Conservation (phyloP, 2,329 filamentous ascomycete species). For the Hypoxylon sp. region DNA sequence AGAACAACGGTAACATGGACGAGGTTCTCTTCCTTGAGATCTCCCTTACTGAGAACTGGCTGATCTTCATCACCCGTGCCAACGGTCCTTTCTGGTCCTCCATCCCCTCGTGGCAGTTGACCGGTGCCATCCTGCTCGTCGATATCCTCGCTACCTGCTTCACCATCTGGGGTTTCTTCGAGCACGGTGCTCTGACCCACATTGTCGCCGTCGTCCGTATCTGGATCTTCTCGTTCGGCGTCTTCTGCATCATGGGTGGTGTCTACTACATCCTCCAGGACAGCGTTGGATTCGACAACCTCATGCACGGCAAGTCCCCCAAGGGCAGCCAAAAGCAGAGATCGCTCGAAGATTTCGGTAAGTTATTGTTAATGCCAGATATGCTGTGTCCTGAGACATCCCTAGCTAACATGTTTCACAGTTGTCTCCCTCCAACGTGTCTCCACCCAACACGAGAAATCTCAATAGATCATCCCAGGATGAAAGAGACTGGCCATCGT, state of each 20-base stretch:
- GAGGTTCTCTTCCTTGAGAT: constrained; percentile 91
- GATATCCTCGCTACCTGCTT: constrained; percentile 89
- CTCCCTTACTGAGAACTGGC: constrained; percentile 93
- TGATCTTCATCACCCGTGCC: constrained; percentile 96
- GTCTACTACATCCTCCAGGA: constrained; percentile 86
- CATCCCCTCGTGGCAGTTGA: constrained; percentile 87
- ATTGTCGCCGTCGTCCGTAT: constrained; percentile 89
- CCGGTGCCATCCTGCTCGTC: constrained; percentile 82
- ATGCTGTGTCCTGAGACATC: constrained; percentile 11
- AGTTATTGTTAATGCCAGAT: constrained; percentile 57
- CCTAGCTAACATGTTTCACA: constrained; percentile 67
- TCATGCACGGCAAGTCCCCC: constrained; percentile 91
- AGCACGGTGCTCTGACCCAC: constrained; percentile 73
- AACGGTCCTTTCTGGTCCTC: constrained; percentile 94
- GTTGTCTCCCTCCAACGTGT: constrained; percentile 92
- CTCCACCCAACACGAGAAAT: constrained; percentile 93
- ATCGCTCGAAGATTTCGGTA: constrained; percentile 90
- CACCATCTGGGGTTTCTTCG: constrained; percentile 88
- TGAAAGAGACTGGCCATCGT: constrained; percentile 42
- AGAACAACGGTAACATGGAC: constrained; percentile 88
- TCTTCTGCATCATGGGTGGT: constrained; percentile 85
- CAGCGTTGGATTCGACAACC: constrained; percentile 86
- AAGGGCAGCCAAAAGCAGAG: constrained; percentile 88
- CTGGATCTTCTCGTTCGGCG: constrained; percentile 91
- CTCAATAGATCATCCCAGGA: constrained; percentile 66